Evolutionary conservation across 2,329 filamentous ascomycete species (phyloP).

Genomic region (Helicocarpus griseus): DNA sequence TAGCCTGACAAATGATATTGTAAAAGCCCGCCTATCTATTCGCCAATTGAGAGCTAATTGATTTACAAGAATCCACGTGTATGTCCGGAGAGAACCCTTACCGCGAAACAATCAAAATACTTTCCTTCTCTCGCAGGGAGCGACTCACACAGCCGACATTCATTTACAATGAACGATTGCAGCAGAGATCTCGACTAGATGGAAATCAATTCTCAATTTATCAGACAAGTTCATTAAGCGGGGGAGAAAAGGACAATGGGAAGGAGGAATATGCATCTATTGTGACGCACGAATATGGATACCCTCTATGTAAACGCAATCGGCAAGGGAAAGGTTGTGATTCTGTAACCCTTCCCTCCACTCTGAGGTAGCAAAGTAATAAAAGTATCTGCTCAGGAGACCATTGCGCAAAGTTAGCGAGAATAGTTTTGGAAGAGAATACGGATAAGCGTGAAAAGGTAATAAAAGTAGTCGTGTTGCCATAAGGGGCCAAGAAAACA

Average conservation of each 20-base stretch:
- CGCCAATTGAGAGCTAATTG: too few species aligned
- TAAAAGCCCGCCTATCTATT: too few species aligned
- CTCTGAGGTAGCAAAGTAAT: background rate
- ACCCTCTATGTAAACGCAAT: background rate
- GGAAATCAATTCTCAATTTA: background rate
- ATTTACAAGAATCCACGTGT: too few species aligned
- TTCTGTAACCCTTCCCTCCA: background rate
- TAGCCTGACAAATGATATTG: too few species aligned
- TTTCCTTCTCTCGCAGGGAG: too few species aligned
- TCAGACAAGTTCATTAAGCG: background rate
- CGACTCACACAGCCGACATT: too few species aligned
- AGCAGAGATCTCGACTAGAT: background rate
- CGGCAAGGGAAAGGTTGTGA: background rate
- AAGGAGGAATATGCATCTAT: constrained; percentile 1
- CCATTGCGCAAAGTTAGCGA: constrained; percentile 3
- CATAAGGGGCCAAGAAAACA: background rate
- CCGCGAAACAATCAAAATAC: too few species aligned
- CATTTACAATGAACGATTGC: too few species aligned
- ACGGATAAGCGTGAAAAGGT: background rate
- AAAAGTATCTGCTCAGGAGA: constrained; percentile 1
- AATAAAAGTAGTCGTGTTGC: background rate
- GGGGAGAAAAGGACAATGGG: background rate
- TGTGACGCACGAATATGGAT: background rate
- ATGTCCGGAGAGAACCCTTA: too few species aligned
- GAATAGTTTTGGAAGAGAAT: background rate